Evolutionary conservation across 352 stramenopile genomes (phyloP).

Genomic region (Globisporangium okanoganense): DNA sequence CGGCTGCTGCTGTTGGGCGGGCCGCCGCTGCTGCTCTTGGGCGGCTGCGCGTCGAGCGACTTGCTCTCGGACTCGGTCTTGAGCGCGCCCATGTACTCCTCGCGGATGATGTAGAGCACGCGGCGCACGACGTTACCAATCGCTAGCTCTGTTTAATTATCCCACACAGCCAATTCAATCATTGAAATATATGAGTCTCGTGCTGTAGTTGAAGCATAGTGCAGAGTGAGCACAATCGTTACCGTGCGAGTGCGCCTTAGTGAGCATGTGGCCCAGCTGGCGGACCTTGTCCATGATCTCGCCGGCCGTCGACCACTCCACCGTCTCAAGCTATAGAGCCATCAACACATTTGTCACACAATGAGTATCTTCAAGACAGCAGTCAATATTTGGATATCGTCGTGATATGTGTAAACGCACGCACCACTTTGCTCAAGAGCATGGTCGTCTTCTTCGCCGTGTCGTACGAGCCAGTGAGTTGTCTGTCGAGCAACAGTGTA

Average conservation of each 20-base stretch:
- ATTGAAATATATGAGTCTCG: too few relatives aligned
- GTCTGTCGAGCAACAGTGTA: conserved; percentile 21
- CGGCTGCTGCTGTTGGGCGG: conserved; percentile 17
- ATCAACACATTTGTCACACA: neutral
- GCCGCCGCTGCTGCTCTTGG: conserved; percentile 8
- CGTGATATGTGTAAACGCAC: conserved; percentile 2
- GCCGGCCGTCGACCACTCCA: conserved; percentile 71
- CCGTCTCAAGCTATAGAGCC: conserved; percentile 53
- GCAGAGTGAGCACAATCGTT: too few relatives aligned
- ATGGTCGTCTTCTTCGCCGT: conserved; percentile 76
- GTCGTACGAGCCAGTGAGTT: conserved; percentile 76
- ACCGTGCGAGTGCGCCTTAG: conserved; percentile 71
- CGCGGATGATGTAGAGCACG: conserved; percentile 87
- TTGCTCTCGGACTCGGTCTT: conserved; percentile 39
- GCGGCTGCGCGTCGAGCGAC: conserved; percentile 1
- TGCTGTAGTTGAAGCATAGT: too few relatives aligned
- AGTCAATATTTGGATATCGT: neutral
- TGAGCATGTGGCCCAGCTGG: conserved; percentile 77
- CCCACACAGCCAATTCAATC: neutral
- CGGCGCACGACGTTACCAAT: conserved; percentile 89
- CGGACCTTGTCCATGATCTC: conserved; percentile 87
- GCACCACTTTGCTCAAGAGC: conserved; percentile 69
- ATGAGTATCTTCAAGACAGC: conserved; percentile 1
- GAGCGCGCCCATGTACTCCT: conserved; percentile 77
- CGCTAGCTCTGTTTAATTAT: conserved; percentile 48